phyloP scores from a whole-genome alignment of 176 grass and related monocot species.

The barley (Hordeum vulgare) region DNA sequence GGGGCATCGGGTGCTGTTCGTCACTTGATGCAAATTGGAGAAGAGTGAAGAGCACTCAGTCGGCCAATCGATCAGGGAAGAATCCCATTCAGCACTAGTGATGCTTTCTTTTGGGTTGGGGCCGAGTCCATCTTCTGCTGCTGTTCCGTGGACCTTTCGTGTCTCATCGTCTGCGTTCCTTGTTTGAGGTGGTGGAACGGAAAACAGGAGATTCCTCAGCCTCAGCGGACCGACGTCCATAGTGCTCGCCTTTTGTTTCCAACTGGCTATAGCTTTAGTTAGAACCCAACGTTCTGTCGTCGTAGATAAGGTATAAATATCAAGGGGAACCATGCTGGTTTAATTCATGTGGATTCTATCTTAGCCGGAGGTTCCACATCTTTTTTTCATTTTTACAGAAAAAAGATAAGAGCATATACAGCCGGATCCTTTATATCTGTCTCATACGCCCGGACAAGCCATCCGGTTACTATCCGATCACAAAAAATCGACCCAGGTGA shows the following conservation, averaged over 20 bases:
- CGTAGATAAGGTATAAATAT: constrained; percentile 11
- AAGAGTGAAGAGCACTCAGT: not conserved
- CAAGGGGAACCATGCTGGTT: not conserved
- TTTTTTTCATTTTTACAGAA: no score
- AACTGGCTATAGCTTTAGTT: constrained; percentile 19
- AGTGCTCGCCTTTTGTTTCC: constrained; percentile 34
- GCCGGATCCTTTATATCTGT: no score
- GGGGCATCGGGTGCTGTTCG: constrained; percentile 7
- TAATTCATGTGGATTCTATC: constrained; percentile 19
- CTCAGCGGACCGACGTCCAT: constrained; percentile 26
- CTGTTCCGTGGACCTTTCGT: not conserved
- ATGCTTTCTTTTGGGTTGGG: constrained; percentile 25
- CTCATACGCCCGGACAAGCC: no score
- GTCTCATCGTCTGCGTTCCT: constrained; percentile 17
- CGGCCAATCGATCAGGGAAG: constrained; percentile 31
- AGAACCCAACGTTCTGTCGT: constrained; percentile 7
- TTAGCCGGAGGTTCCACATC: not conserved
- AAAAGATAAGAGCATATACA: no score
- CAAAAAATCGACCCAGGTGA: no score
- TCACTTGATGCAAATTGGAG: not conserved
- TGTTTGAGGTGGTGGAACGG: constrained; percentile 12
- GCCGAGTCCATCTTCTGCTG: not conserved
- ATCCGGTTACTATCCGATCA: no score
- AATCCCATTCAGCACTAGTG: constrained; percentile 41
- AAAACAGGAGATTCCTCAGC: constrained; percentile 31